Evolutionary conservation across 352 stramenopile species (phyloP), one percentile per base, ranked within the genome.

Genomic region (Hyaloperonospora arabidopsidis): DNA sequence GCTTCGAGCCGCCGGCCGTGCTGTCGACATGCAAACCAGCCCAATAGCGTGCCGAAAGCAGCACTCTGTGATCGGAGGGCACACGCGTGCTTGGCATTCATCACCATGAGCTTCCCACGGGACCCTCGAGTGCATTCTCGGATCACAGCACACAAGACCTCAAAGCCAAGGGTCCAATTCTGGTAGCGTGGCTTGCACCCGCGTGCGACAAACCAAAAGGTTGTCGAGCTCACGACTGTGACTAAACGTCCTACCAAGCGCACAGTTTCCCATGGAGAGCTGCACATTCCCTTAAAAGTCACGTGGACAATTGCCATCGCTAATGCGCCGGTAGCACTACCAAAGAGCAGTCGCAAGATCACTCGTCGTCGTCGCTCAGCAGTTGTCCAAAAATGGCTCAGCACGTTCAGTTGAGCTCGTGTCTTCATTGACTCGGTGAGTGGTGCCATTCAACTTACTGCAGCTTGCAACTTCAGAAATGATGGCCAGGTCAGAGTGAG

Each of bases 91-190:
- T 43, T 63, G 23, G 47, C 44, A 28, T 67, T 35, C n/a, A 70
- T 45, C 17, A 64, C 49, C 56, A 69, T 60, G 5, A 60, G 57
- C 47, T 72, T 48, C 28, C 71, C 71, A 43, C 55, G 64, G 15
- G 47, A 28, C 13, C 56, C 47, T 11, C 52, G 50, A n/a, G 49
- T 48, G 34, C 65, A 71, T 40, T 67, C 60, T 41, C 50, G 45
- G 36, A 71, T 48, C 23, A 73, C 25, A 19, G 53, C 65, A 13
- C 57, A 59, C 10, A 72, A 46, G 18, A 70, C 14, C 45, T 83
- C 74, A 23, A 73, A 85, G 14, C 38, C 13, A 18, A 85, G 57
- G 48, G 69, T 80, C 74, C 69, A 85, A 46, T 76, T 52, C 17
- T 61, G 51, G 45, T 76, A 79, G 23, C 53, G 58, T 1, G 72